Conservation (phyloP, 2,329 filamentous ascomycete species). For the Penicillium expansum region DNA sequence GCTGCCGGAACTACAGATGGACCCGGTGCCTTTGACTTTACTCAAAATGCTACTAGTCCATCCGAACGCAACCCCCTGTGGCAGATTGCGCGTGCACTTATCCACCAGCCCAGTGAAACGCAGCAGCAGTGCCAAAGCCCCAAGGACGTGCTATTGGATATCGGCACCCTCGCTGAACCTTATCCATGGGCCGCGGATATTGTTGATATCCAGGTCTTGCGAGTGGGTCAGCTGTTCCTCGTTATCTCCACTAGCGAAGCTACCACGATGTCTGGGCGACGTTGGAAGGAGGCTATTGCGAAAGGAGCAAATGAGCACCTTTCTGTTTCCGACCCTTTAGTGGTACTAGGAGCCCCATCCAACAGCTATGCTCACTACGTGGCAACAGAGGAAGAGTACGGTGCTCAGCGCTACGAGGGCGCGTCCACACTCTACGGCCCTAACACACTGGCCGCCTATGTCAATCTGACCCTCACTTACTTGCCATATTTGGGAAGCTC, state of each 20-base stretch:
- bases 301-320: conserved; percentile 53
- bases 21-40: conserved; percentile 89
- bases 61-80: conserved; percentile 72
- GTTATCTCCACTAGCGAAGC: conserved; percentile 84
- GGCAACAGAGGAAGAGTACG: conserved; percentile 75
- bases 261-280: conserved; percentile 85
- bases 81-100: conserved; percentile 68
- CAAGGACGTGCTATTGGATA: conserved; percentile 84
- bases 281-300: conserved; percentile 73
- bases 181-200: conserved; percentile 91
- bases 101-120: conserved; percentile 66
- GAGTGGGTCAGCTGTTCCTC: conserved; percentile 79
- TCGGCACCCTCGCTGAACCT: conserved; percentile 73
- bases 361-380: conserved; percentile 89
- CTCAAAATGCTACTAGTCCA: conserved; percentile 77
- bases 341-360: conserved; percentile 81
- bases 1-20: conserved; percentile 91
- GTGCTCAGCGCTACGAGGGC: conserved; percentile 88
- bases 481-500: conserved; percentile 63
- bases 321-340: conserved; percentile 58
- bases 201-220: conserved; percentile 80
- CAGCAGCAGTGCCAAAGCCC: conserved; percentile 74
- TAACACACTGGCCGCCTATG: conserved; percentile 78
- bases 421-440: conserved; percentile 85
- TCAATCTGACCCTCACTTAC: conserved; percentile 76